Percentiles rank a stretch among this genome's conserved stretches.
Evolutionary conservation across 1,284 basidiomycete species (phyloP).

Genomic region (Anthracocystis panici-leucophaei): DNA sequence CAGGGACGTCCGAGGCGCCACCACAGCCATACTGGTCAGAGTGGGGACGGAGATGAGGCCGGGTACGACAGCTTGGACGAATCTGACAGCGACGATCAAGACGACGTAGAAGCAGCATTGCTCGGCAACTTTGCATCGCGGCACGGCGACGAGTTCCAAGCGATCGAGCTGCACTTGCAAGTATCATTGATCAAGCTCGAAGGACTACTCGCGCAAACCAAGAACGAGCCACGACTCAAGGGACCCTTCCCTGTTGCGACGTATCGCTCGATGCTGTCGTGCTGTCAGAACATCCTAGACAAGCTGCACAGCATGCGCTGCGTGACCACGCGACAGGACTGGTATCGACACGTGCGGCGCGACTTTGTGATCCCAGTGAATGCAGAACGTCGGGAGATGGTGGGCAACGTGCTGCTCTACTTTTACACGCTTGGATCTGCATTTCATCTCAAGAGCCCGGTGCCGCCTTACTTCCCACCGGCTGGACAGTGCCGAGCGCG

Average conservation of each 20-base stretch:
- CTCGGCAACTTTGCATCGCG: slow-evolving; percentile 30
- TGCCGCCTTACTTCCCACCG: slow-evolving; percentile 94
- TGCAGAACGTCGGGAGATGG: slow-evolving; percentile 83
- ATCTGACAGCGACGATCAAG: slow-evolving; percentile 1
- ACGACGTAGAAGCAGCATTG: slow-evolving; percentile 52
- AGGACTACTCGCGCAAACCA: slow-evolving; percentile 82
- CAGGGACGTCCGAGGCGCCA: slow-evolving; percentile 6
- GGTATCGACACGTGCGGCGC: slow-evolving; percentile 80
- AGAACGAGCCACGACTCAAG: slow-evolving; percentile 92
- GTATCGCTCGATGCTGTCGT: slow-evolving; percentile 85
- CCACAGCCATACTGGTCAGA: not conserved
- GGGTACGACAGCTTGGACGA: slow-evolving; percentile 15
- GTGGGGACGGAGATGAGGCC: slow-evolving; percentile 14
- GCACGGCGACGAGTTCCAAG: slow-evolving; percentile 56
- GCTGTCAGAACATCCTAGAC: slow-evolving; percentile 82
- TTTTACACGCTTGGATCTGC: slow-evolving; percentile 88
- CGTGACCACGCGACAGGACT: slow-evolving; percentile 91
- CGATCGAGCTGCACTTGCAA: slow-evolving; percentile 92
- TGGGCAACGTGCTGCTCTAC: slow-evolving; percentile 89
- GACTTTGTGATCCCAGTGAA: slow-evolving; percentile 84
- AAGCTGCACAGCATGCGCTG: slow-evolving; percentile 91
- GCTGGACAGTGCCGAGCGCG: slow-evolving; percentile 83
- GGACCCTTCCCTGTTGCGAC: slow-evolving; percentile 73
- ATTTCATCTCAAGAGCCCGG: slow-evolving; percentile 86
- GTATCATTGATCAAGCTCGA: slow-evolving; percentile 80